These are phyloP conservation scores for Globisporangium heterothallicum DNA, from an alignment of 352 stramenopile genomes.

Conservation along the genomic window DNA sequence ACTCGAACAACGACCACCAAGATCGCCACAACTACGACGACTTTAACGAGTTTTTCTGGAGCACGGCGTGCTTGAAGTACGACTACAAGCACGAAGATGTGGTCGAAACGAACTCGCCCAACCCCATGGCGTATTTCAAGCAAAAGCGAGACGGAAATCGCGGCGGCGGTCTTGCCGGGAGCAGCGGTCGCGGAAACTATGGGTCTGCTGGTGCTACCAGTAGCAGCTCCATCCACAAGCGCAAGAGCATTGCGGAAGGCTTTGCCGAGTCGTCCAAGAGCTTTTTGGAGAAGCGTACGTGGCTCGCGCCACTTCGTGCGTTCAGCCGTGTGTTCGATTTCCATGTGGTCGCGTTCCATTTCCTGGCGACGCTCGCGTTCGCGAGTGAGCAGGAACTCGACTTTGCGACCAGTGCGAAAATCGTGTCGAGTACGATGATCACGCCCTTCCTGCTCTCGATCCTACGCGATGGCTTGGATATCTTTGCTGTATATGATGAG, in stretches of 20 bases:
- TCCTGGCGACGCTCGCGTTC: constrained; percentile 92
- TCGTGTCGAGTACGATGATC: constrained; percentile 91
- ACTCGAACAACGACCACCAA: constrained; percentile 89
- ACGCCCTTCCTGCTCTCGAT: constrained; percentile 88
- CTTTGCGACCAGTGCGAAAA: constrained; percentile 68
- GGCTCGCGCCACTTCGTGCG: constrained; percentile 92
- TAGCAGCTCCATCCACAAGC: constrained; percentile 33
- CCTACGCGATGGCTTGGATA: constrained; percentile 90
- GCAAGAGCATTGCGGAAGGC: constrained; percentile 85
- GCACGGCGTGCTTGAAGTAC: constrained; percentile 91
- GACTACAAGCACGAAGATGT: constrained; percentile 90
- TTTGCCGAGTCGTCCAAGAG: constrained; percentile 93
- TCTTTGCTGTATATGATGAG: constrained; percentile 73
- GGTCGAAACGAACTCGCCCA: constrained; percentile 66
- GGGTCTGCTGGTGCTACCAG: no score
- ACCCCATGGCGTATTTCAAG: constrained; percentile 53
- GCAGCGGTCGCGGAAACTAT: constrained; percentile 15
- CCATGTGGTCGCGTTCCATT: constrained; percentile 96
- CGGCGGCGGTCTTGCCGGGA: constrained; percentile 13
- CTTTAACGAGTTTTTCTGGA: constrained; percentile 99
- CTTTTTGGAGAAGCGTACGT: constrained; percentile 97
- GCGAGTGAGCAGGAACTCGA: constrained; percentile 89
- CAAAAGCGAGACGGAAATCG: constrained; percentile 25
- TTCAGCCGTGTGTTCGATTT: constrained; percentile 97
- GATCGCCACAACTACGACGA: constrained; percentile 98